Evolutionary conservation across 352 stramenopile genomes (phyloP).

Genomic region (Pythium angustatum): DNA sequence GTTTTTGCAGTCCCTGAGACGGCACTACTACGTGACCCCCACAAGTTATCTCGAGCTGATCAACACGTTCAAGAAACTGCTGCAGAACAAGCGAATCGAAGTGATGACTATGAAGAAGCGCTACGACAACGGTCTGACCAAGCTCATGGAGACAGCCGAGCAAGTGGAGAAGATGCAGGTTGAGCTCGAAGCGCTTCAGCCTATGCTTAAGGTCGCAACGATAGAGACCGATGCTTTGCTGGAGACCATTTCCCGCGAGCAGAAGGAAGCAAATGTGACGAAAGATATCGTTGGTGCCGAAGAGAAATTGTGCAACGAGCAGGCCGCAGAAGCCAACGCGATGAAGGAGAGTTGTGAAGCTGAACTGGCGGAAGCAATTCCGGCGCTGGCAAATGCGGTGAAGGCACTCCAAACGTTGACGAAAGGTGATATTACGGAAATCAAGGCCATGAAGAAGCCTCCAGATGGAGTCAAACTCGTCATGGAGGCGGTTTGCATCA

Average conservation of each 20-base stretch:
- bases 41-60: conserved; percentile 96
- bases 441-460: conserved; percentile 97
- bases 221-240: conserved; percentile 90
- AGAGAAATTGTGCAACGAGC: conserved; percentile 84
- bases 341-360: conserved; percentile 93
- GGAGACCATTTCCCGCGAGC: conserved; percentile 87
- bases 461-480: conserved; percentile 94
- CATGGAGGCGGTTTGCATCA: conserved; percentile 95
- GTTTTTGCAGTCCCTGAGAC: conserved; percentile 85
- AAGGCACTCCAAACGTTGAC: conserved; percentile 93
- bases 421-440: conserved; percentile 94
- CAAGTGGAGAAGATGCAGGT: conserved; percentile 94
- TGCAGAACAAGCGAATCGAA: conserved; percentile 89
- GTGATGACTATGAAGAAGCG: conserved; percentile 90
- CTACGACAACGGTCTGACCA: conserved; percentile 93
- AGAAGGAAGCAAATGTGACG: conserved; percentile 87
- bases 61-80: conserved; percentile 94
- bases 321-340: conserved; percentile 82
- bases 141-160: conserved; percentile 92
- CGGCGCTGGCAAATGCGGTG: conserved; percentile 89
- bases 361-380: conserved; percentile 92
- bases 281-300: conserved; percentile 84
- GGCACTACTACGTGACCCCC: conserved; percentile 96
- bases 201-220: conserved; percentile 90
- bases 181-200: conserved; percentile 92